These are phyloP conservation scores for Geosmithia morbida DNA, from an alignment of 2,329 filamentous ascomycete species.

Conservation along the genomic window DNA sequence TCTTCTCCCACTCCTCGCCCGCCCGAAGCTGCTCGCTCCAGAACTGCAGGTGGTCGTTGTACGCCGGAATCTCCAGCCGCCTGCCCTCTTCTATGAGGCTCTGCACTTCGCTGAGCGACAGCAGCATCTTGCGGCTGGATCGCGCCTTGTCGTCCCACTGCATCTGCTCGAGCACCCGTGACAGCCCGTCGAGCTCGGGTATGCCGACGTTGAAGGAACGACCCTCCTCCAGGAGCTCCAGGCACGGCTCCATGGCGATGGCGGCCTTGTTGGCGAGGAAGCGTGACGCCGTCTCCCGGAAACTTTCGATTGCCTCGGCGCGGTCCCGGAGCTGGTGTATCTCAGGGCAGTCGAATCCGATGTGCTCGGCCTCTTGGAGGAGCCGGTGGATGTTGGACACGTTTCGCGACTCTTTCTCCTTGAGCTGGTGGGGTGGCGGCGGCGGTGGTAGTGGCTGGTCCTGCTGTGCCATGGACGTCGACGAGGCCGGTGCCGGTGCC, in stretches of 20 bases:
- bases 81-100: conserved; percentile 66
- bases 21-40: conserved; percentile 63
- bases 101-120: conserved; percentile 65
- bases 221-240: conserved; percentile 82
- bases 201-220: conserved; percentile 84
- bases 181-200: conserved; percentile 71
- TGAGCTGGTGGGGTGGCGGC: background rate
- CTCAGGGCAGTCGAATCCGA: conserved; percentile 89
- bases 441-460: conserved; percentile 25
- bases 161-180: conserved; percentile 67
- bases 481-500: background rate
- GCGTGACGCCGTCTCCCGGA: conserved; percentile 60
- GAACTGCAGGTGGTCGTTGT: conserved; percentile 64
- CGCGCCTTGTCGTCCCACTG: conserved; percentile 77
- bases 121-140: conserved; percentile 43
- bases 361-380: conserved; percentile 66
- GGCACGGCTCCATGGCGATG: conserved; percentile 59
- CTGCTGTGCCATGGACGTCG: conserved; percentile 12
- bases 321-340: conserved; percentile 77
- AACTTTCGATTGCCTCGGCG: conserved; percentile 69
- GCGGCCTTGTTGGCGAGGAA: conserved; percentile 53
- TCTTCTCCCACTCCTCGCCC: conserved; percentile 81
- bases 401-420: conserved; percentile 68
- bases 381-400: conserved; percentile 80
- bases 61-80: conserved; percentile 62